phyloP scores from a whole-genome alignment of 345 rosid species.

The Syzygium aqueum region DNA sequence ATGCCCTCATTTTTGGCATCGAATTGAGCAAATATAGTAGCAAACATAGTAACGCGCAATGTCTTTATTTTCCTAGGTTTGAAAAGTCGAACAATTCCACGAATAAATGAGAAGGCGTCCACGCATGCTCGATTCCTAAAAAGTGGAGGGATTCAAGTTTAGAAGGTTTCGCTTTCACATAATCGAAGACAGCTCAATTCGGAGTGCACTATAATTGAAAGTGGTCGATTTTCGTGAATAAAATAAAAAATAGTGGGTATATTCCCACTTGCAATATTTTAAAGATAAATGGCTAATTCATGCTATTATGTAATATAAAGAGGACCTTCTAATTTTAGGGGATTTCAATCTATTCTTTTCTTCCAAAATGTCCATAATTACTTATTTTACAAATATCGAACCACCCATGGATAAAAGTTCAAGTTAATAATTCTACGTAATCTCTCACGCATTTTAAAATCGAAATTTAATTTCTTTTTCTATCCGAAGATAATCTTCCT shows the following conservation, averaged over 20 bases:
- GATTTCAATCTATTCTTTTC: neutral
- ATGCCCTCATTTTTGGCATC: neutral
- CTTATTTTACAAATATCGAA: neutral
- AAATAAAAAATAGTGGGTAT: neutral
- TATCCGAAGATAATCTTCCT: neutral
- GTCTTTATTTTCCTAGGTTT: too few relatives aligned
- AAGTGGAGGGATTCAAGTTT: neutral
- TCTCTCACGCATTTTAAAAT: neutral
- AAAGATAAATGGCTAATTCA: neutral
- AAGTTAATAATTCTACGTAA: neutral
- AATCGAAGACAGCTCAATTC: neutral
- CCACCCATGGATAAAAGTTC: neutral
- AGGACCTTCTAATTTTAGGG: neutral
- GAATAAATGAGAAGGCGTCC: too few relatives aligned
- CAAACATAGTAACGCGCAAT: neutral
- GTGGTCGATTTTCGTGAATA: neutral
- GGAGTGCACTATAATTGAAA: neutral
- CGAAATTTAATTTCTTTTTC: neutral
- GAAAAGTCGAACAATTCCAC: too few relatives aligned
- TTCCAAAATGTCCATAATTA: neutral
- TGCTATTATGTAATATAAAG: neutral
- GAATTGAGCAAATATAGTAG: too few relatives aligned
- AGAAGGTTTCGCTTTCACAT: neutral
- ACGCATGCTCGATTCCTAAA: neutral
- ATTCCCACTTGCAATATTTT: neutral